Evolutionary conservation across 306 rosid genomes (phyloP).

Genomic region (Gastrolobium villosum): DNA sequence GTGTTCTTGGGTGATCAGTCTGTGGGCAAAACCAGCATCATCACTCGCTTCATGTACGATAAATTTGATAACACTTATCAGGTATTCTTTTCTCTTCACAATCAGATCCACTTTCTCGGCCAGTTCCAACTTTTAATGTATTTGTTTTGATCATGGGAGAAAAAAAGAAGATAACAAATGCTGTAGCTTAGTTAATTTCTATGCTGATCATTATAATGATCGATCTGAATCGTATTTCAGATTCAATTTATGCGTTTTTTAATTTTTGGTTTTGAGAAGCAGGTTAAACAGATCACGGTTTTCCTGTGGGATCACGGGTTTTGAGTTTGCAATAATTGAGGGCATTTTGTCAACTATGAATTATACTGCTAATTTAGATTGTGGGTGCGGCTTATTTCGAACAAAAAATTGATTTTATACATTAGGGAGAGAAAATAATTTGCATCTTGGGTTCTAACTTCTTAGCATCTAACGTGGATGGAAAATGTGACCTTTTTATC

Average conservation of each 20-base stretch:
- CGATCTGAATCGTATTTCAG: conserved; percentile 31
- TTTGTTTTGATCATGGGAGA: background rate
- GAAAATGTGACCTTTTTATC: background rate
- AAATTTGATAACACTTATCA: conserved; percentile 64
- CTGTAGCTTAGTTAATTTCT: background rate
- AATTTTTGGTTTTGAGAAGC: background rate
- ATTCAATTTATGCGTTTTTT: background rate
- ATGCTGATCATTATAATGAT: background rate
- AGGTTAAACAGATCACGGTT: conserved; percentile 41
- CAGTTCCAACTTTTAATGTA: background rate
- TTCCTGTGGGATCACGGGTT: conserved; percentile 32
- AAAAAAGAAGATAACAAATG: background rate
- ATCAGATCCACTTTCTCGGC: conserved; percentile 40
- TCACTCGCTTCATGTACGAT: conserved; percentile 65
- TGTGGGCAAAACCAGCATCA: conserved; percentile 64
- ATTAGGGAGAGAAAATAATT: conserved; percentile 11
- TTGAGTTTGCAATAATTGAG: background rate
- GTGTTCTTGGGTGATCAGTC: conserved; percentile 64
- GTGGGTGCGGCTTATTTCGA: background rate
- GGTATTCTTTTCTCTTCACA: conserved; percentile 28
- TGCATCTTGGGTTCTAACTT: conserved; percentile 11
- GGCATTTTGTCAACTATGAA: background rate
- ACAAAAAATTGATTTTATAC: background rate
- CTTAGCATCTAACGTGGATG: background rate
- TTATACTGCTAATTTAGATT: background rate